These are phyloP conservation scores for Fagopyrum homotropicum DNA, from an alignment of 148 eudicot genomes.

Conservation along the genomic window DNA sequence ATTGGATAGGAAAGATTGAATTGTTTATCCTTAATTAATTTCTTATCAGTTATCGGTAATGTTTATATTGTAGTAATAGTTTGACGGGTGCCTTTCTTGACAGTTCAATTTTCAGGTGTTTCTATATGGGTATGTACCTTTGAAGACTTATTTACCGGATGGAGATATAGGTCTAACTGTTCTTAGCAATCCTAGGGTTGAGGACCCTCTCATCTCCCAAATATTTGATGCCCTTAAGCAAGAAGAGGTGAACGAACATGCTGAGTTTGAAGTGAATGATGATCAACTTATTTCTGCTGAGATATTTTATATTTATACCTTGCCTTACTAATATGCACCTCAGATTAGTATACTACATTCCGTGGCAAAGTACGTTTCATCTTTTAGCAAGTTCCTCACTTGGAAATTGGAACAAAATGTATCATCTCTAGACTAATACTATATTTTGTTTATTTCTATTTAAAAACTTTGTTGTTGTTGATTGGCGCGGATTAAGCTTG, in stretches of 20 bases:
- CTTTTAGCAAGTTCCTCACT: not conserved
- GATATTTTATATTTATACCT: constrained; percentile 21
- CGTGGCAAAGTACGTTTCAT: not conserved
- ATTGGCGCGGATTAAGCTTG: constrained; percentile 49
- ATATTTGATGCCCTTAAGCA: constrained; percentile 34
- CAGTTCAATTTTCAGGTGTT: constrained; percentile 26
- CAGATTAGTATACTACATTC: not conserved
- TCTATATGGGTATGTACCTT: constrained; percentile 62
- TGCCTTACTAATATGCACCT: not conserved
- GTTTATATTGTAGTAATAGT: not conserved
- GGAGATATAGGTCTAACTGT: constrained; percentile 62
- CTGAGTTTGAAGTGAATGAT: constrained; percentile 49
- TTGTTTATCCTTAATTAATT: not conserved
- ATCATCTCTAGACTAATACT: not conserved
- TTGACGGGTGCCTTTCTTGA: not conserved
- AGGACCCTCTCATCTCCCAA: constrained; percentile 36
- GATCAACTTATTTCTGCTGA: constrained; percentile 59
- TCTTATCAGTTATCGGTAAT: not conserved
- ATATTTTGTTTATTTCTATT: not conserved
- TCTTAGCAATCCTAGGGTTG: constrained; percentile 25
- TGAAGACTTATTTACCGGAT: constrained; percentile 59
- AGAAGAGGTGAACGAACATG: constrained; percentile 37
- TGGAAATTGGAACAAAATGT: not conserved
- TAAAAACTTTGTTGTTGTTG: constrained; percentile 14
- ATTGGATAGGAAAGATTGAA: not conserved